Conservation (phyloP, 768 basidiomycete species). For the Zangia roseola region DNA sequence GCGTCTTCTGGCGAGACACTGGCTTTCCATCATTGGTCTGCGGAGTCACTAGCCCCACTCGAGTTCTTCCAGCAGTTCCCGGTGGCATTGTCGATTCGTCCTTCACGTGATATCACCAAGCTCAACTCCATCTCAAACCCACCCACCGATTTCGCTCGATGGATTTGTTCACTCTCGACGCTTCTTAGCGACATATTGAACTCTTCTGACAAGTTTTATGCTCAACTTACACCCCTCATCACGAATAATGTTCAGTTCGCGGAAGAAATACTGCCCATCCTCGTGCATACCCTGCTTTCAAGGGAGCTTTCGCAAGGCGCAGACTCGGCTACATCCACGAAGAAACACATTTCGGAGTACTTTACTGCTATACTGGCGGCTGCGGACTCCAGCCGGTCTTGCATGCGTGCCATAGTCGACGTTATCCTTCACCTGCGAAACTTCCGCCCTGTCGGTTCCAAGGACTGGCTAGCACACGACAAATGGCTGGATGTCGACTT, state of each 20-base stretch:
- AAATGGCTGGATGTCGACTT: constrained; percentile 83
- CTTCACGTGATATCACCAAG: constrained; percentile 38
- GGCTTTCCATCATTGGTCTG: constrained; percentile 32
- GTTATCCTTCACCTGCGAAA: constrained; percentile 78
- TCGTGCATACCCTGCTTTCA: constrained; percentile 69
- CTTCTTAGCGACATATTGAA: constrained; percentile 62
- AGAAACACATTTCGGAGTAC: constrained; percentile 23
- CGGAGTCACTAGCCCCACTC: constrained; percentile 45
- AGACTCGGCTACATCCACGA: constrained; percentile 1
- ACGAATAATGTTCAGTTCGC: constrained; percentile 56
- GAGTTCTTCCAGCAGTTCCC: constrained; percentile 49
- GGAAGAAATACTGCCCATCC: constrained; percentile 64
- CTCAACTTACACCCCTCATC: constrained; percentile 62
- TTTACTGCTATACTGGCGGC: constrained; percentile 25
- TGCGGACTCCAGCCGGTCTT: constrained; percentile 42
- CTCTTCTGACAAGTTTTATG: constrained; percentile 58
- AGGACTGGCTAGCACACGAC: constrained; percentile 55
- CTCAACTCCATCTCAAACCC: constrained; percentile 33
- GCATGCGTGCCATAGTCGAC: constrained; percentile 60
- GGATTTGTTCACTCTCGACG: constrained; percentile 60
- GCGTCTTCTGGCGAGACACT: constrained; percentile 32
- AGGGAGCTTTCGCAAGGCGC: constrained; percentile 15
- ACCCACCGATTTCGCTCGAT: constrained; percentile 52
- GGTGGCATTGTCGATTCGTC: constrained; percentile 32
- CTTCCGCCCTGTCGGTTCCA: constrained; percentile 43